Evolutionary conservation across 768 basidiomycete genomes (phyloP).

Genomic region (Gloeopeniophorella convolvens): DNA sequence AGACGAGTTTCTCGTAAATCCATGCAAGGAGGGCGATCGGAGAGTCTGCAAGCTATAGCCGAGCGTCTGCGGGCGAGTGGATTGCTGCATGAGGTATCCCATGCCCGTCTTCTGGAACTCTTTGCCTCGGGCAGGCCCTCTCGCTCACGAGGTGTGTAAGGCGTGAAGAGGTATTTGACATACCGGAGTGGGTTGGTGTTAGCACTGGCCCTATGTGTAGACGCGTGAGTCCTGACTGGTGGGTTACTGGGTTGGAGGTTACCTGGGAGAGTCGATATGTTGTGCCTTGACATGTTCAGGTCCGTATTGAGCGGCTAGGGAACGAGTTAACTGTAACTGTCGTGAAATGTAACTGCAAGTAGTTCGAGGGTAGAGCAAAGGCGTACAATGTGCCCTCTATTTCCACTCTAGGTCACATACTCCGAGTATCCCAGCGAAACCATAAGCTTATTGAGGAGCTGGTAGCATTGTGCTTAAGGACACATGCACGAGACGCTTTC

Average conservation of each 20-base stretch:
- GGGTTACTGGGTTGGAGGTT: too few relatives aligned
- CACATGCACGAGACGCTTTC: too few relatives aligned
- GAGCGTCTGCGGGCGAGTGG: too few relatives aligned
- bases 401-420: conserved; percentile 43
- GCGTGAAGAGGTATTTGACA: too few relatives aligned
- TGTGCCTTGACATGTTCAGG: conserved; percentile 29
- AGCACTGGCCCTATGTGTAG: too few relatives aligned
- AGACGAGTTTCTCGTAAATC: conserved; percentile 27
- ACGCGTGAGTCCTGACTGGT: neutral
- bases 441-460: conserved; percentile 22
- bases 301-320: conserved; percentile 24
- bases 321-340: conserved; percentile 26
- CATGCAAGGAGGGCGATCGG: conserved; percentile 38
- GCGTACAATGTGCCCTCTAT: conserved; percentile 37
- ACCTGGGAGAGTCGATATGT: conserved; percentile 25
- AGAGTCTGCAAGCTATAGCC: conserved; percentile 50
- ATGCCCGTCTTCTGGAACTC: too few relatives aligned
- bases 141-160: too few relatives aligned
- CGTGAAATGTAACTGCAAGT: neutral
- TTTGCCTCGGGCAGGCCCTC: too few relatives aligned
- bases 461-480: neutral
- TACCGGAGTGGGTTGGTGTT: too few relatives aligned
- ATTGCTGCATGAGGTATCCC: too few relatives aligned
- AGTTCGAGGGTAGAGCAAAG: too few relatives aligned
- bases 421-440: conserved; percentile 24